Evolutionary conservation across 192 early-diverging fungal genomes (phyloP).

Genomic region (Coemansia sp.): DNA sequence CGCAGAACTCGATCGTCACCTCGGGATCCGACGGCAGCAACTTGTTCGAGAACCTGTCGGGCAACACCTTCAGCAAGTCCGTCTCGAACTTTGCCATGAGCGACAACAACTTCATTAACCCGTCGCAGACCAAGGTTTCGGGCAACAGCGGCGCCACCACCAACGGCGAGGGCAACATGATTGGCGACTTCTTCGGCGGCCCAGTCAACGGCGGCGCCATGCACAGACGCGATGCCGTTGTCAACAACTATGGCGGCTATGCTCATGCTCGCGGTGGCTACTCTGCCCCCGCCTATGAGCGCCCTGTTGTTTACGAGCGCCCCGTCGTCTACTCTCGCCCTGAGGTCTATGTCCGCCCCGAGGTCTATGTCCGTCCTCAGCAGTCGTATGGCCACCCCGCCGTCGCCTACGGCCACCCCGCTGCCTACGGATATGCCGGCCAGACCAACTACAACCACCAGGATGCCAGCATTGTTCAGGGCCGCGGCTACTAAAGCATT

Average conservation of each 20-base stretch:
- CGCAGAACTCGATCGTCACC: conserved; percentile 28
- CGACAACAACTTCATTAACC: conserved; percentile 49
- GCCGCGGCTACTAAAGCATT: conserved; percentile 43
- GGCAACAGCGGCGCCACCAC: conserved; percentile 43
- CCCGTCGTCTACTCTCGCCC: conserved; percentile 9
- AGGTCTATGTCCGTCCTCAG: conserved; percentile 9
- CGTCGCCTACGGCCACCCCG: conserved; percentile 4
- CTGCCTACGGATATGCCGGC: conserved; percentile 8
- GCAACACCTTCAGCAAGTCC: conserved; percentile 31
- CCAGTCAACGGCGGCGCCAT: conserved; percentile 4
- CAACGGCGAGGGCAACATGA: conserved; percentile 42
- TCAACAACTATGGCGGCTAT: conserved; percentile 29
- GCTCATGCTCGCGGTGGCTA: conserved; percentile 10
- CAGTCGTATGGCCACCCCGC: conserved; percentile 5
- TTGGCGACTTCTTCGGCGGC: conserved; percentile 24
- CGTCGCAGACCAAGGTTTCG: conserved; percentile 15
- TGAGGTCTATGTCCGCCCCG: conserved; percentile 7
- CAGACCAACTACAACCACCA: conserved; percentile 40
- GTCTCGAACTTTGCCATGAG: conserved; percentile 26
- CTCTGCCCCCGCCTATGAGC: conserved; percentile 21
- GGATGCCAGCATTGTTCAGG: conserved; percentile 50
- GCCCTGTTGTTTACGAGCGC: conserved; percentile 11
- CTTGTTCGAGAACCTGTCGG: conserved; percentile 18
- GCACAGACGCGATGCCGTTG: conserved; percentile 30
- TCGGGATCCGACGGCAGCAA: conserved; percentile 33